Evolutionary conservation across 1,284 basidiomycete species (phyloP).

Genomic region (Heliocybe sulcata): DNA sequence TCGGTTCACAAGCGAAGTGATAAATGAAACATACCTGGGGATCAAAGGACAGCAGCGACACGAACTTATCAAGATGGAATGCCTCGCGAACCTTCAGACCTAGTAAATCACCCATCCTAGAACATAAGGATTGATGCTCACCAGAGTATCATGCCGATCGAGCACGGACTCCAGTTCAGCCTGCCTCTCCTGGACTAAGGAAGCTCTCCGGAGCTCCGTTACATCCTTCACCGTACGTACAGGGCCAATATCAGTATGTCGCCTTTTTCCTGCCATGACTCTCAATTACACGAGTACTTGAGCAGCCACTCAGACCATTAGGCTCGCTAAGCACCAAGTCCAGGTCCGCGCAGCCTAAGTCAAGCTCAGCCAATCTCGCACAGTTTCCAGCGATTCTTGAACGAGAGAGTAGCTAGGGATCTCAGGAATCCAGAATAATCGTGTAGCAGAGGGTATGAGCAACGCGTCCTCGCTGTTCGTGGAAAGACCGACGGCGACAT

Average conservation of each 20-base stretch:
- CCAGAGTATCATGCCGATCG: slow-evolving; percentile 69
- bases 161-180: slow-evolving; percentile 49
- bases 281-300: slow-evolving; percentile 3
- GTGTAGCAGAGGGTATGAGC: neutral
- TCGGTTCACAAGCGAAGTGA: neutral
- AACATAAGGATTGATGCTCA: slow-evolving; percentile 25
- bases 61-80: slow-evolving; percentile 81
- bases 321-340: slow-evolving; percentile 12
- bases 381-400: slow-evolving; percentile 50
- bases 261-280: neutral
- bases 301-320: slow-evolving; percentile 7
- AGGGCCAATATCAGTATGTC: slow-evolving; percentile 1
- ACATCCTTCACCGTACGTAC: slow-evolving; percentile 16
- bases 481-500: neutral
- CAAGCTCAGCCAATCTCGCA: slow-evolving; percentile 52
- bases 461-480: neutral
- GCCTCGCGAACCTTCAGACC: slow-evolving; percentile 62
- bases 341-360: slow-evolving; percentile 9
- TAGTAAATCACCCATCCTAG: neutral
- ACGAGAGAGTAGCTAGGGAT: slow-evolving; percentile 14
- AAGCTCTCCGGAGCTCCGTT: slow-evolving; percentile 29
- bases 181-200: slow-evolving; percentile 51
- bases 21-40: slow-evolving; percentile 46
- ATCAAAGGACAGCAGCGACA: slow-evolving; percentile 67
- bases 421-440: neutral